Conservation (phyloP, 805 yeast species). For the Lipomyces starkeyi region DNA sequence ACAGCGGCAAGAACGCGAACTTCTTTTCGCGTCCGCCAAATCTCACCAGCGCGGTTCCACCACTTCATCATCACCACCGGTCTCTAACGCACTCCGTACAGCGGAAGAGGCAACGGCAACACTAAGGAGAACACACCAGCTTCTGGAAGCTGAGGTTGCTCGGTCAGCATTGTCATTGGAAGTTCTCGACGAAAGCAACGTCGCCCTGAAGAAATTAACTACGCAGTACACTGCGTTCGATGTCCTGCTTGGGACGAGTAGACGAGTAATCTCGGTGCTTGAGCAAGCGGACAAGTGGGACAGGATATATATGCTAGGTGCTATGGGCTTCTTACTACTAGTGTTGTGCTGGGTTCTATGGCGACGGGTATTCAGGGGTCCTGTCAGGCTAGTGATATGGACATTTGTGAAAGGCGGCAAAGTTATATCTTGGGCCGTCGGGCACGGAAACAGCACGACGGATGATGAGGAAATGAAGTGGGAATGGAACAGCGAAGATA, state of each 20-base stretch:
- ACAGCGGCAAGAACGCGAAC: slow-evolving; percentile 23
- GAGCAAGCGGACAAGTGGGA: slow-evolving; percentile 52
- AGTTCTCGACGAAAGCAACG: slow-evolving; percentile 49
- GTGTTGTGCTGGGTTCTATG: slow-evolving; percentile 49
- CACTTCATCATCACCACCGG: not conserved
- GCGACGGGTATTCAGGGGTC: slow-evolving; percentile 48
- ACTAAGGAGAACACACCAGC: slow-evolving; percentile 44
- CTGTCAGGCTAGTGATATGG: slow-evolving; percentile 38
- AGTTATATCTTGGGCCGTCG: slow-evolving; percentile 23
- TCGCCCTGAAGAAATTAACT: slow-evolving; percentile 44
- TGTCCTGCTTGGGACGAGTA: slow-evolving; percentile 47
- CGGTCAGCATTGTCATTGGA: slow-evolving; percentile 48
- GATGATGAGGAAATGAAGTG: not conserved
- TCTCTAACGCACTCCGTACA: slow-evolving; percentile 24
- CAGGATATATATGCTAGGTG: slow-evolving; percentile 46
- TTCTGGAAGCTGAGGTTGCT: slow-evolving; percentile 50
- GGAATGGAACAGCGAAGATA: not conserved
- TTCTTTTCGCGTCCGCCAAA: slow-evolving; percentile 13
- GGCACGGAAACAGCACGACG: not conserved
- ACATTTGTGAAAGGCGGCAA: slow-evolving; percentile 24
- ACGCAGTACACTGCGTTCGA: slow-evolving; percentile 49
- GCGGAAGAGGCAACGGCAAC: slow-evolving; percentile 44
- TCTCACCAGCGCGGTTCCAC: not conserved
- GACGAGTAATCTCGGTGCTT: slow-evolving; percentile 46
- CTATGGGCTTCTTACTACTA: slow-evolving; percentile 47